Base-by-base conservation (phyloP, 805 yeast species). In the Nakazawaea molendinolei region DNA sequence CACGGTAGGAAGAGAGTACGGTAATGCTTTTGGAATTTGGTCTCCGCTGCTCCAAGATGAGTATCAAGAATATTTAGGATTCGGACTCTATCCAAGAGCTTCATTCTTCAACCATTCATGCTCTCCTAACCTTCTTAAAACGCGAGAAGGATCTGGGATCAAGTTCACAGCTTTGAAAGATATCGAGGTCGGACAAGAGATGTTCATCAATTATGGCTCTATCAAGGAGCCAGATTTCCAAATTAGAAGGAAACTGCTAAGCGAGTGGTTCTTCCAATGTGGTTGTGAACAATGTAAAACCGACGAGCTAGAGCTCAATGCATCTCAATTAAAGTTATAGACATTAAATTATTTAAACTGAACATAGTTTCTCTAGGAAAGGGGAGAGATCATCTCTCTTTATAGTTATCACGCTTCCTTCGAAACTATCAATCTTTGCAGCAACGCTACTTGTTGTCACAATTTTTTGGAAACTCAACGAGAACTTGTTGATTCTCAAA, bases 371-470 rank as follows among this genome's bases (percentile, higher is more conserved):
- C 53, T 92, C 97, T 42, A 92, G 60, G 51, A 92, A 92, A 33
- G 95, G 85, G 4, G 86, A 67, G 44, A 92, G 63, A 54, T 92
- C 98, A 33, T 89, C 95, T 51, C 79, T 81, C 41, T 86, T 63
- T 28, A 92, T 79, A 60, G 92, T 97, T 29, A 92, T 86, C 16
- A 92, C 85, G 3, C 97, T 78, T 44, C 95, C 84, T 54, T 92
- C 97, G 59, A 92, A 92, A 51, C 95, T 86, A 55, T 92, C 97
- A 43, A 92, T 83, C 49, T 90, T 71, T 14, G 87, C 87, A 47
- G 83, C 78, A 3, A 97, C 96, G 28, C 87, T 90, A 5, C 95
- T 83, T 15, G 74, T 74, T 30, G 68, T 69, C 1, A 97, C 92
- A 19, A 89, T 85, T 45, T 80, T 82, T 55, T 86, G 96, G 56